These are phyloP conservation scores for Lotmaria passim DNA, from an alignment of 208 protist species.

Conservation along the genomic window DNA sequence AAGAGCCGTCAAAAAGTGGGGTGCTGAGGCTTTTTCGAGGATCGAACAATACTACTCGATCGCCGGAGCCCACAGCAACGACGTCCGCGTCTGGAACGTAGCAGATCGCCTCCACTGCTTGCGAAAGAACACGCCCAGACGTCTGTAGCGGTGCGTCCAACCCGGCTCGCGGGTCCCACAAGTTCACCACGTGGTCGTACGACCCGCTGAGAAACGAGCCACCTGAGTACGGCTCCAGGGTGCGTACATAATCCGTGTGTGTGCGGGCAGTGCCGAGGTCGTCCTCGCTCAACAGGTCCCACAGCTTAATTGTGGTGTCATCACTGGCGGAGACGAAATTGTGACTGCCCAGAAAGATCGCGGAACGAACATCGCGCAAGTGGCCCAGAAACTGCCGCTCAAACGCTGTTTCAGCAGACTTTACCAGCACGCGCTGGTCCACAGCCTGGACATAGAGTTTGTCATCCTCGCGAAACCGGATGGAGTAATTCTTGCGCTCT, in stretches of 20 bases:
- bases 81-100: conserved; percentile 41
- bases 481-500: conserved; percentile 72
- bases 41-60: conserved; percentile 74
- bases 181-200: conserved; percentile 82
- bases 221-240: conserved; percentile 58
- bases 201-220: conserved; percentile 83
- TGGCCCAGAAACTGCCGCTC: conserved; percentile 81
- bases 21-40: conserved; percentile 60
- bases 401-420: conserved; percentile 85
- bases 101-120: conserved; percentile 71
- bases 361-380: conserved; percentile 73
- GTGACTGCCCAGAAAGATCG: conserved; percentile 73
- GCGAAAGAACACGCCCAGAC: conserved; percentile 29
- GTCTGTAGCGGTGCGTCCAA: conserved; percentile 58
- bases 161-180: conserved; percentile 82
- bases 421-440: conserved; percentile 77
- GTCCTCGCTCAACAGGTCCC: conserved; percentile 75
- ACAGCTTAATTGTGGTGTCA: conserved; percentile 84
- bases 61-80: conserved; percentile 57
- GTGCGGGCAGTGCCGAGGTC: conserved; percentile 49
- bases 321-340: conserved; percentile 87
- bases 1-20: conserved; percentile 56
- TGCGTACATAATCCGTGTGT: conserved; percentile 90
- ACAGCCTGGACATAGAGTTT: conserved; percentile 80
- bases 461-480: conserved; percentile 83